Evolutionary conservation across 768 basidiomycete species (phyloP).

Genomic region (Suillus ampliporus): DNA sequence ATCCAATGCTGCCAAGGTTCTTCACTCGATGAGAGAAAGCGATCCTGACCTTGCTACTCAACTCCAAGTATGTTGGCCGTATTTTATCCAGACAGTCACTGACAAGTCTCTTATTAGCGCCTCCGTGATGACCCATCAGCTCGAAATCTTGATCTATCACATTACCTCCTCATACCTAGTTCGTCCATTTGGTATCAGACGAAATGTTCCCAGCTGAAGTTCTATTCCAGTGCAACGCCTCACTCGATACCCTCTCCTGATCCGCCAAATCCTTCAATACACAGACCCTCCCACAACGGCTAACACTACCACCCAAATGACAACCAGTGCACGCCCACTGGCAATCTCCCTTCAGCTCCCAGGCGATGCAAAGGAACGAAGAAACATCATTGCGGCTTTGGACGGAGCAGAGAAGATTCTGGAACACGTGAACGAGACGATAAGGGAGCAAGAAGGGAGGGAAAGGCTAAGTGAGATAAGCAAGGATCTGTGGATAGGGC

Average conservation of each 20-base stretch:
- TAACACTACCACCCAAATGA: background rate
- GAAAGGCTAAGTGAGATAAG: constrained; percentile 80
- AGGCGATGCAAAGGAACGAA: constrained; percentile 53
- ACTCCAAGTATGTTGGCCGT: constrained; percentile 56
- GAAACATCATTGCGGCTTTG: constrained; percentile 58
- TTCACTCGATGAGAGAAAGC: constrained; percentile 73
- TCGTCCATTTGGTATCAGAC: constrained; percentile 29
- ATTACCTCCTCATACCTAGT: constrained; percentile 93
- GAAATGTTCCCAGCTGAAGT: background rate
- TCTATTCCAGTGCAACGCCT: constrained; percentile 83
- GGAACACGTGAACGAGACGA: constrained; percentile 84
- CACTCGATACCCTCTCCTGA: constrained; percentile 90
- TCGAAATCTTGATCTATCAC: constrained; percentile 86
- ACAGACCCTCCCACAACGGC: constrained; percentile 57
- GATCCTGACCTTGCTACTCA: constrained; percentile 69
- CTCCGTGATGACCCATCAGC: constrained; percentile 79
- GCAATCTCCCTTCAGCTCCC: constrained; percentile 8
- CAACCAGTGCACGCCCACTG: background rate
- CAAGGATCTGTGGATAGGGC: constrained; percentile 84
- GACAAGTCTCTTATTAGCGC: constrained; percentile 51
- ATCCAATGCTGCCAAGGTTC: constrained; percentile 70
- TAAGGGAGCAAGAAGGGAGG: constrained; percentile 80
- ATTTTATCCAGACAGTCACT: background rate
- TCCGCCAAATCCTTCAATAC: constrained; percentile 84
- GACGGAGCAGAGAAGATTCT: constrained; percentile 75